Evolutionary conservation across 805 yeast species (phyloP).

Genomic region (Starmerella floris): DNA sequence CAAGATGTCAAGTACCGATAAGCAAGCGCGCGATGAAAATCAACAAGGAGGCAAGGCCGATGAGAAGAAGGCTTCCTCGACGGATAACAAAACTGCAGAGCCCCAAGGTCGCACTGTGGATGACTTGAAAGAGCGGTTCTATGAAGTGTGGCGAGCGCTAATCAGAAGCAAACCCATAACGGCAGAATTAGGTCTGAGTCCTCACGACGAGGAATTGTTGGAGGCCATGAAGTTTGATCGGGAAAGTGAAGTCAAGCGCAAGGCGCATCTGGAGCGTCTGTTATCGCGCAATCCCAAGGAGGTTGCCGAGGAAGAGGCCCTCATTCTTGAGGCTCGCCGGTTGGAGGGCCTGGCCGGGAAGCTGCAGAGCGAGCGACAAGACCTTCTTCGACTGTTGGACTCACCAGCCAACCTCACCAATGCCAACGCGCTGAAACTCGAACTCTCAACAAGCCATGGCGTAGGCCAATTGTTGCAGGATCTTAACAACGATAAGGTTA

Average conservation of each 20-base stretch:
- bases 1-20: not conserved
- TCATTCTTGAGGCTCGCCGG: slow-evolving; percentile 82
- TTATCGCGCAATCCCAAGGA: slow-evolving; percentile 85
- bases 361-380: slow-evolving; percentile 69
- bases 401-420: slow-evolving; percentile 49
- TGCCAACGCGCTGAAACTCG: slow-evolving; percentile 63
- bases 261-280: slow-evolving; percentile 62
- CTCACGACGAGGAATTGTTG: slow-evolving; percentile 41
- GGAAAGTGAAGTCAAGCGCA: slow-evolving; percentile 62
- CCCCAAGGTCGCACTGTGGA: slow-evolving; percentile 41
- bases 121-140: slow-evolving; percentile 73
- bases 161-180: slow-evolving; percentile 25
- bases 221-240: slow-evolving; percentile 57
- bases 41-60: not conserved
- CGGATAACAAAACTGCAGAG: not conserved
- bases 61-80: not conserved
- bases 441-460: slow-evolving; percentile 56
- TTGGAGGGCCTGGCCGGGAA: slow-evolving; percentile 87
- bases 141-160: slow-evolving; percentile 47
- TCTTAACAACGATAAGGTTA: slow-evolving; percentile 54
- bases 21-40: not conserved
- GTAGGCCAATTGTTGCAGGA: slow-evolving; percentile 72
- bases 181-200: slow-evolving; percentile 31
- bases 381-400: slow-evolving; percentile 63
- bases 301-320: slow-evolving; percentile 92